phyloP scores from a whole-genome alignment of 495 filamentous ascomycete species.

The Emericellopsis terricola region DNA sequence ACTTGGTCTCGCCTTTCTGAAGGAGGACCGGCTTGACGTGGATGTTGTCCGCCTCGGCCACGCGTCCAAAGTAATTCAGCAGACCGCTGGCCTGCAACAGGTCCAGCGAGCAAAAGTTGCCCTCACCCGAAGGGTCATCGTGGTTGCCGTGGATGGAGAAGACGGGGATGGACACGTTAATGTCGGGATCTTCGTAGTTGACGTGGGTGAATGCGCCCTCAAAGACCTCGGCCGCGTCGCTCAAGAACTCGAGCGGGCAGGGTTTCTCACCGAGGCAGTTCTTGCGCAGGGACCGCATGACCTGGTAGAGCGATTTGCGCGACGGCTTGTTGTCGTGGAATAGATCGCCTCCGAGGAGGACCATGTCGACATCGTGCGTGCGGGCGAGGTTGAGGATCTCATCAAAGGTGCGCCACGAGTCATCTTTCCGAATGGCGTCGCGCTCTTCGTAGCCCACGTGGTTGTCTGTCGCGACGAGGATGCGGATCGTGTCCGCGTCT shows the following conservation, averaged over 20 bases:
- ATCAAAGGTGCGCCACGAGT: conserved; percentile 93
- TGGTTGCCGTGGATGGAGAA: conserved; percentile 99
- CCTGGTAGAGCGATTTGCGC: conserved; percentile 90
- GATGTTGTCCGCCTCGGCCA: conserved; percentile 82
- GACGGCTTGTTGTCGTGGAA: conserved; percentile 99
- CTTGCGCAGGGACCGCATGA: conserved; percentile 82
- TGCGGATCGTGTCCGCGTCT: conserved; percentile 84
- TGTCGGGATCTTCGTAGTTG: conserved; percentile 95
- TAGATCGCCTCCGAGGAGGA: conserved; percentile 81
- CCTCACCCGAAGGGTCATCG: conserved; percentile 90
- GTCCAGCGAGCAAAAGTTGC: conserved; percentile 76
- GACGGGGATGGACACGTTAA: conserved; percentile 93
- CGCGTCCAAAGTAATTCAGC: conserved; percentile 90
- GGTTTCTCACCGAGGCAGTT: conserved; percentile 91
- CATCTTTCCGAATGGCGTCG: conserved; percentile 80
- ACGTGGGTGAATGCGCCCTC: conserved; percentile 73
- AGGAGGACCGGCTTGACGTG: conserved; percentile 76
- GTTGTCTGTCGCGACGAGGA: conserved; percentile 85
- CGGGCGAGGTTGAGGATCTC: conserved; percentile 87
- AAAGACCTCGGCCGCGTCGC: conserved; percentile 79
- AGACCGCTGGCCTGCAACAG: conserved; percentile 79
- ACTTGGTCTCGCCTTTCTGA: conserved; percentile 85
- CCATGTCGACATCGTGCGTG: conserved; percentile 82
- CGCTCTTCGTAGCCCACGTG: conserved; percentile 96
- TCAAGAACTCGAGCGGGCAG: conserved; percentile 87